phyloP scores from a whole-genome alignment of 78 protist genomes.

The Dictyostelium purpureum region DNA sequence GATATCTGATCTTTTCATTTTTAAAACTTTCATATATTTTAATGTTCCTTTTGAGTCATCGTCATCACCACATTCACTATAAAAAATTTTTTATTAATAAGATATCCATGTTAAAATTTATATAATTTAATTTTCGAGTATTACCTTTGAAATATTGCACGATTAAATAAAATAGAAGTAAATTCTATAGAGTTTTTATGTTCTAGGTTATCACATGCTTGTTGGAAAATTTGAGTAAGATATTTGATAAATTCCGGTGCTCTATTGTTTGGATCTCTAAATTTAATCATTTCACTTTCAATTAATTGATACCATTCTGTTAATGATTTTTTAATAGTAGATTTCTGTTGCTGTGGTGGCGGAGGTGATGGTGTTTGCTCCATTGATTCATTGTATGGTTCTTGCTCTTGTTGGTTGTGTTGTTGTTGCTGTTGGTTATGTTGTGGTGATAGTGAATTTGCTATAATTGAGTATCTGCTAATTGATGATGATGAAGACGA shows the following conservation, averaged over 20 bases:
- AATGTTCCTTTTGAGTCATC: conserved; percentile 48
- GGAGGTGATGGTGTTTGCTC: background rate
- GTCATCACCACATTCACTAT: background rate
- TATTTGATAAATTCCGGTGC: conserved; percentile 10
- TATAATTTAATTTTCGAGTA: background rate
- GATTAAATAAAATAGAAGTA: background rate
- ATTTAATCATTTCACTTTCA: background rate
- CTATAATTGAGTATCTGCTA: too few species aligned
- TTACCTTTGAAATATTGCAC: conserved; percentile 11
- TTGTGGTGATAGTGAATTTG: background rate
- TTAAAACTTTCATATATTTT: conserved; percentile 48
- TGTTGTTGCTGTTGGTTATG: conserved; percentile 17
- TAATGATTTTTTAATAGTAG: background rate
- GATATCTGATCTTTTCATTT: background rate
- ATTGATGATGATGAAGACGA: too few species aligned
- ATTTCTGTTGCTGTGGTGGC: background rate
- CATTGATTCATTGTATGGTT: background rate
- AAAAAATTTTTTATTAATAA: background rate
- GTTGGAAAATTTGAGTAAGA: background rate
- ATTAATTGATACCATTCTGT: conserved; percentile 3
- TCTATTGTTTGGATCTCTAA: background rate
- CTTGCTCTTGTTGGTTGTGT: background rate
- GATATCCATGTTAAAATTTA: background rate
- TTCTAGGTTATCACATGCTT: background rate
- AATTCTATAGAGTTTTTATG: background rate